These are phyloP conservation scores for Mycena indigotica DNA, from an alignment of 768 basidiomycete genomes.

Conservation along the genomic window DNA sequence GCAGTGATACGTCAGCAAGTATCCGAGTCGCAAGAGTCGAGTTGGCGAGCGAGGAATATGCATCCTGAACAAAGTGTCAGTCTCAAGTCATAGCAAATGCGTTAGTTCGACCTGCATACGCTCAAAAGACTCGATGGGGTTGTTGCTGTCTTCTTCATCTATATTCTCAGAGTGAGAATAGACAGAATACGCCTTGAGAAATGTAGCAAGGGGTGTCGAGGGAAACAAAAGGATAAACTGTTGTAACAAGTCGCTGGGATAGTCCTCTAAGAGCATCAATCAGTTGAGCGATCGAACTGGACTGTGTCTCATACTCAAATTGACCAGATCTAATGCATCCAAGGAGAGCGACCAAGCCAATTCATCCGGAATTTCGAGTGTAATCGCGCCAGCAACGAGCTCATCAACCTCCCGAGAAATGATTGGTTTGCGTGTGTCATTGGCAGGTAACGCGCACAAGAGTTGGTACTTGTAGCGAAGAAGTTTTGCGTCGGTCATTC, in stretches of 20 bases:
- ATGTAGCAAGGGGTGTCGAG: constrained; percentile 48
- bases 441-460: constrained; percentile 59
- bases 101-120: constrained; percentile 57
- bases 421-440: constrained; percentile 42
- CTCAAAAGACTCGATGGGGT: constrained; percentile 63
- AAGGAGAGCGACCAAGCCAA: constrained; percentile 80
- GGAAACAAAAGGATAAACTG: constrained; percentile 72
- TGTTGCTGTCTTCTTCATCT: constrained; percentile 50
- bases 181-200: constrained; percentile 69
- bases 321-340: constrained; percentile 70
- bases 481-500: constrained; percentile 74
- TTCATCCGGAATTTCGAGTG: constrained; percentile 77
- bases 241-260: constrained; percentile 57
- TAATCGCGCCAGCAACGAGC: constrained; percentile 71
- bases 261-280: constrained; percentile 49
- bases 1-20: constrained; percentile 62
- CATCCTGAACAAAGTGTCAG: constrained; percentile 46
- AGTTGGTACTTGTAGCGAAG: constrained; percentile 63
- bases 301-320: constrained; percentile 53
- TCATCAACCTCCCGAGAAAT: constrained; percentile 68
- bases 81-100: background rate
- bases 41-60: constrained; percentile 49
- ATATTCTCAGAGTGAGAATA: constrained; percentile 49
- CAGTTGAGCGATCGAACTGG: constrained; percentile 4
- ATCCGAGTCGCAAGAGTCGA: constrained; percentile 72